Evolutionary conservation across 2,329 filamentous ascomycete species (phyloP).

Genomic region (Pseudogymnoascus pannorum): DNA sequence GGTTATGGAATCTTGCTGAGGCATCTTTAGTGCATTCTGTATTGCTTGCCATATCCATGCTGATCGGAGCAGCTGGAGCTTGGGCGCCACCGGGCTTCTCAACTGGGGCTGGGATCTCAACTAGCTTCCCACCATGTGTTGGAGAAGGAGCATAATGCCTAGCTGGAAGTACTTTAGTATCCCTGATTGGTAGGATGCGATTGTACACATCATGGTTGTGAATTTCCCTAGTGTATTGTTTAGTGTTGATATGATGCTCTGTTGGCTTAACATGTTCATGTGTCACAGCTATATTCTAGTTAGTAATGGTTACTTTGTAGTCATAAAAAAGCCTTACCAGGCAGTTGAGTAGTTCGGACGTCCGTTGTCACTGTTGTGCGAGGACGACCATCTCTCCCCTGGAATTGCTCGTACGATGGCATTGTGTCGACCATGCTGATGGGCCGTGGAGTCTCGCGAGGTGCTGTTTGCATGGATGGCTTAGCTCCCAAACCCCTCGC

Average conservation of each 20-base stretch:
- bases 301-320: neutral
- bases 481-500: neutral
- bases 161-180: slow-evolving; percentile 45
- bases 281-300: slow-evolving; percentile 34
- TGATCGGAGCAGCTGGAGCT: neutral
- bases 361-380: neutral
- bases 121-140: slow-evolving; percentile 34
- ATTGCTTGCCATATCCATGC: neutral
- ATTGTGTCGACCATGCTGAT: neutral
- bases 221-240: slow-evolving; percentile 44
- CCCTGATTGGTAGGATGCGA: slow-evolving; percentile 44
- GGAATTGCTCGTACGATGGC: neutral
- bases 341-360: neutral
- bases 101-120: slow-evolving; percentile 37
- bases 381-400: neutral
- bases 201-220: slow-evolving; percentile 47
- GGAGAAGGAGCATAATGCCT: slow-evolving; percentile 35
- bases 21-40: neutral
- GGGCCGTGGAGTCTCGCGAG: slow-evolving; percentile 10
- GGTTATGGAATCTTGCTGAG: neutral
- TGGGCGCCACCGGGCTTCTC: neutral
- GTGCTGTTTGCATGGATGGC: neutral
- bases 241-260: slow-evolving; percentile 39
- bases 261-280: slow-evolving; percentile 41
- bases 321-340: neutral